Base-by-base conservation (phyloP, 345 rosid species). In the Heritiera littoralis region DNA sequence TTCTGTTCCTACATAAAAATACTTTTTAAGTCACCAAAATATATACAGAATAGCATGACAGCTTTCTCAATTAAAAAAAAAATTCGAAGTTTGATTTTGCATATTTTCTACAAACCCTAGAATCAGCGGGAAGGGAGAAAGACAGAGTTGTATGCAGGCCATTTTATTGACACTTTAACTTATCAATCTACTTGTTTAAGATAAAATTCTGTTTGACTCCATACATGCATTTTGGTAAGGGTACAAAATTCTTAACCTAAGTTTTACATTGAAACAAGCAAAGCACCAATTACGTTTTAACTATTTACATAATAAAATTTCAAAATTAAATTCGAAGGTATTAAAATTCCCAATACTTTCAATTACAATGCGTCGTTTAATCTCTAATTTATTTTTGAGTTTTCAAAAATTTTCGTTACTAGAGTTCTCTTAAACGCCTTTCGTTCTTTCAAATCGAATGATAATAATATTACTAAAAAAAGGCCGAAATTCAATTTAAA, bases 401-500 rank as follows among this genome's bases (percentile, higher is more conserved):
- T 17, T 51, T 32, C 60, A 4, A 9, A 9, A 52, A 35, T 51
- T 54, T 30, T 41, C 7, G 6, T 51, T 10, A 1, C 0, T 0
- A 9, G 14, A 43, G 28, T 67, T 67, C 51, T 41, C 51, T 67
- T 18, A 67, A 67, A 67, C 14, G 30, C 30, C 32, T 67, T 40
- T 38, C 69, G 17, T 67, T 11, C 72, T 10, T 67, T 10, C 72
- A 67, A 66, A 43, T n/a, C n/a, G 32, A 70, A 23, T 13, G 58
- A 48, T 14, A 28, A 14, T 48, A 69, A 23, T 30, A 72, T 30
- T 54, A 54, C 63, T 35, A 35, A 52, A 49, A 51, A 11, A 17
- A 35, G 7, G 63, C 63, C 18, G 76, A 72, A 72, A 7, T 72
- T n/a, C 14, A 72, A 72, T 54, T 72, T 8, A 54, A 45, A 59